Evolutionary conservation across 805 yeast species (phyloP).

Genomic region (Yarrowia sp.): DNA sequence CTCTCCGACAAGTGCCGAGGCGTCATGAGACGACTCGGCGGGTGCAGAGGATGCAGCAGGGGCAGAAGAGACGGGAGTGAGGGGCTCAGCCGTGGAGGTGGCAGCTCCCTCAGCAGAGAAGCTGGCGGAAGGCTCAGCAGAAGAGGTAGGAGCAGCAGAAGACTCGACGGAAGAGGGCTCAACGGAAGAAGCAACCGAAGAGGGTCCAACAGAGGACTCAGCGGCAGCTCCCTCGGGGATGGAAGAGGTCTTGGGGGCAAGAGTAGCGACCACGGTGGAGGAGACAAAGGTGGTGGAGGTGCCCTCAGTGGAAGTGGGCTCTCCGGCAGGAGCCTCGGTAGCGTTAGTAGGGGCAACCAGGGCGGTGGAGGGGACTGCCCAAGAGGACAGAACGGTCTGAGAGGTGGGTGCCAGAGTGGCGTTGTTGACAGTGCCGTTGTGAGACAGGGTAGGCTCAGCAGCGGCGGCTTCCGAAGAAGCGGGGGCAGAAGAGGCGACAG

Average conservation of each 20-base stretch:
- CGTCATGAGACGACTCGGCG: not conserved
- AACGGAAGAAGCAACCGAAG: not conserved
- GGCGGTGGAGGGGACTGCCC: not conserved
- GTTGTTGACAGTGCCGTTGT: not conserved
- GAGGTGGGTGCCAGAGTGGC: not conserved
- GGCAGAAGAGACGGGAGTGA: not conserved
- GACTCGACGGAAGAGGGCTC: not conserved
- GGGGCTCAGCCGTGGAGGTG: not conserved
- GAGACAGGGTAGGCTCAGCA: not conserved
- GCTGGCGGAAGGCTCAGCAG: not conserved
- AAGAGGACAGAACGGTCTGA: not conserved
- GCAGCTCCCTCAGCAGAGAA: not conserved
- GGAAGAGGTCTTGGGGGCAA: not conserved
- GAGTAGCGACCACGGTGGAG: slow-evolving; percentile 14
- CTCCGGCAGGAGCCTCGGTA: not conserved
- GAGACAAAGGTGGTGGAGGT: slow-evolving; percentile 11
- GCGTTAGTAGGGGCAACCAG: not conserved
- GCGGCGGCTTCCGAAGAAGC: too few species aligned
- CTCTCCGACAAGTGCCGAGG: not conserved
- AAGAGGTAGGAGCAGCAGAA: not conserved
- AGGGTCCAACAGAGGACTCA: not conserved
- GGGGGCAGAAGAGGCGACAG: too few species aligned
- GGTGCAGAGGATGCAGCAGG: not conserved
- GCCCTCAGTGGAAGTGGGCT: not conserved
- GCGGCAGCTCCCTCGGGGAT: not conserved